Conservation (phyloP, 2,329 filamentous ascomycete genomes). For the Xylariaceae sp. region DNA sequence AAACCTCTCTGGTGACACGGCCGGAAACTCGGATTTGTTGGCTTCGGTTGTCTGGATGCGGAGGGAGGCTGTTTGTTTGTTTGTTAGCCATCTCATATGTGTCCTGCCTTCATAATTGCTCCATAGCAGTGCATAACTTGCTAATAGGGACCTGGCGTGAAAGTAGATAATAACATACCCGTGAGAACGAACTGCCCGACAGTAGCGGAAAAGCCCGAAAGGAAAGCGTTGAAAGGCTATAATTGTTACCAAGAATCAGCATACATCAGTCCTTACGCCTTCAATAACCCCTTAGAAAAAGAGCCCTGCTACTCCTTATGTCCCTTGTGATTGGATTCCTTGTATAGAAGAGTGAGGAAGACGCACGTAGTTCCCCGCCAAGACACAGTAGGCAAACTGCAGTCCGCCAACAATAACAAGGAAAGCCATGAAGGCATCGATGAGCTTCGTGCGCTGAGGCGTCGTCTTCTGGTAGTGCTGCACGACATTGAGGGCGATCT, state of each 20-base stretch:
- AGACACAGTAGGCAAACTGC: conserved; percentile 91
- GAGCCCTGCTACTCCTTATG: not conserved
- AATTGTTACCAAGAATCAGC: conserved; percentile 14
- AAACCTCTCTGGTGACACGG: conserved; percentile 81
- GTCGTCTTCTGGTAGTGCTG: conserved; percentile 81
- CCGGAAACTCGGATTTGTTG: conserved; percentile 79
- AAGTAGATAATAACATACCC: conserved; percentile 58
- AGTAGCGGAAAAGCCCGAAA: conserved; percentile 91
- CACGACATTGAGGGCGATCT: conserved; percentile 75
- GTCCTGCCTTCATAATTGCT: not conserved
- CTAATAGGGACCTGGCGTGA: not conserved
- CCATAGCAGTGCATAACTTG: too few relatives aligned
- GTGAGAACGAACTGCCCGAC: conserved; percentile 98
- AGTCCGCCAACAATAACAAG: conserved; percentile 83
- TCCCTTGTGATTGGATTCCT: not conserved
- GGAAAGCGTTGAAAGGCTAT: conserved; percentile 98
- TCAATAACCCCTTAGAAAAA: not conserved
- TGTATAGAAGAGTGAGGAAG: not conserved
- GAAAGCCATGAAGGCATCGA: conserved; percentile 91
- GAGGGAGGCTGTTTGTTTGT: conserved; percentile 63
- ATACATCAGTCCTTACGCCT: not conserved
- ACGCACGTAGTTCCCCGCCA: conserved; percentile 94
- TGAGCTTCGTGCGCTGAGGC: conserved; percentile 87
- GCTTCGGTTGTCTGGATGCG: conserved; percentile 90
- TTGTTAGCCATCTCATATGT: conserved; percentile 11